phyloP scores from a whole-genome alignment of 768 basidiomycete species.

The Boletus eberwhitei region DNA sequence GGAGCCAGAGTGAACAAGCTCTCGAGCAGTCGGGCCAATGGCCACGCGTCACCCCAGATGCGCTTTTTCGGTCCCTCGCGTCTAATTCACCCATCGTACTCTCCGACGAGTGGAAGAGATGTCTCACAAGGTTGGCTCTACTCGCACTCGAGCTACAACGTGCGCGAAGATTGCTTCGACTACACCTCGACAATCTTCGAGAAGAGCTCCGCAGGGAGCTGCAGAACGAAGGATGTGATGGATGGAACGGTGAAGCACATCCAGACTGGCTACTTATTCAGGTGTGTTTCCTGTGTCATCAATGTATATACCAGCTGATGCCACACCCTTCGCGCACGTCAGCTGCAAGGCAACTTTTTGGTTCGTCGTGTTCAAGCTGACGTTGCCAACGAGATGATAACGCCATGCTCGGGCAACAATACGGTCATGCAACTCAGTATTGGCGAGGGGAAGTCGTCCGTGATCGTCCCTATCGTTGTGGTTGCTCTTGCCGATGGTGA shows the following conservation, averaged over 20 bases:
- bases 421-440: conserved; percentile 51
- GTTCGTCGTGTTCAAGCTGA: conserved; percentile 41
- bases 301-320: background rate
- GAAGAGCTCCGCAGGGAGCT: conserved; percentile 33
- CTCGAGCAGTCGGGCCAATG: conserved; percentile 30
- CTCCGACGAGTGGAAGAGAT: conserved; percentile 28
- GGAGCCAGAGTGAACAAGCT: conserved; percentile 15
- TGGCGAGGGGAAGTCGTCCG: conserved; percentile 53
- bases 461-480: conserved; percentile 44
- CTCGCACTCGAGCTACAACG: conserved; percentile 35
- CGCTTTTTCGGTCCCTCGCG: conserved; percentile 32
- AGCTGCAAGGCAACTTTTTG: conserved; percentile 46
- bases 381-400: conserved; percentile 47
- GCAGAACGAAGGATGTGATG: conserved; percentile 23
- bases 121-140: conserved; percentile 29
- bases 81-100: conserved; percentile 18
- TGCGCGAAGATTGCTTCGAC: conserved; percentile 33
- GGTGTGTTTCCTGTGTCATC: conserved; percentile 19
- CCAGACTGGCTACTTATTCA: conserved; percentile 47
- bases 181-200: conserved; percentile 16
- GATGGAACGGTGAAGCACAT: conserved; percentile 15
- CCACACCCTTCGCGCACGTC: background rate
- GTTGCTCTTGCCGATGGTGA: conserved; percentile 41
- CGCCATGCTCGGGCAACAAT: conserved; percentile 35
- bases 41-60: conserved; percentile 35